phyloP scores from a whole-genome alignment of 192 early-diverging fungal species.

The Powellomyces hirtus region DNA sequence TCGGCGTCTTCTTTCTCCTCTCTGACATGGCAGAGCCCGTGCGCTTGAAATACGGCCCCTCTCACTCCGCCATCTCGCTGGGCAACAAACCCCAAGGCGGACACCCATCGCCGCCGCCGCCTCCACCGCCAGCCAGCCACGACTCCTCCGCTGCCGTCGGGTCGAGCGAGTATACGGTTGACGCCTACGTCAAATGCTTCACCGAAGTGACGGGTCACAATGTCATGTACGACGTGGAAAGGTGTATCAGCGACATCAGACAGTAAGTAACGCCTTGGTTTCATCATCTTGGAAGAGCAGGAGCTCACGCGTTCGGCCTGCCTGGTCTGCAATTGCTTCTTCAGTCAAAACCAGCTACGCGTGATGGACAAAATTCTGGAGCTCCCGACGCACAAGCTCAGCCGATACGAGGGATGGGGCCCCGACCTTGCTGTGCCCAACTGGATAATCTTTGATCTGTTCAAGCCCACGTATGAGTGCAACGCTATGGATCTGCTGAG shows the following conservation, averaged over 20 bases:
- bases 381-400: not conserved
- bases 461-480: slow-evolving; percentile 20
- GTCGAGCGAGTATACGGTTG: not conserved
- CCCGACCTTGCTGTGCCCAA: not conserved
- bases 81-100: no score
- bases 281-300: not conserved
- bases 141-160: not conserved
- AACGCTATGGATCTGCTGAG: slow-evolving; percentile 20
- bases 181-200: slow-evolving; percentile 2
- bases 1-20: no score
- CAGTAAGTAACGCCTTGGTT: not conserved
- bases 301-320: not conserved
- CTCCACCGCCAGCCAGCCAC: no score
- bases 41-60: no score
- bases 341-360: not conserved
- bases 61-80: no score
- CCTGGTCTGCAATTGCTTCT: not conserved
- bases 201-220: not conserved
- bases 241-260: not conserved
- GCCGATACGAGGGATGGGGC: slow-evolving; percentile 2
- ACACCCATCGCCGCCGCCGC: no score
- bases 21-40: no score
- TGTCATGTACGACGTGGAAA: slow-evolving; percentile 2
- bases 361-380: not conserved
- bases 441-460: slow-evolving; percentile 18